These are phyloP conservation scores for Neurospora tetrasperma DNA, from an alignment of 495 filamentous ascomycete genomes.

Conservation along the genomic window DNA sequence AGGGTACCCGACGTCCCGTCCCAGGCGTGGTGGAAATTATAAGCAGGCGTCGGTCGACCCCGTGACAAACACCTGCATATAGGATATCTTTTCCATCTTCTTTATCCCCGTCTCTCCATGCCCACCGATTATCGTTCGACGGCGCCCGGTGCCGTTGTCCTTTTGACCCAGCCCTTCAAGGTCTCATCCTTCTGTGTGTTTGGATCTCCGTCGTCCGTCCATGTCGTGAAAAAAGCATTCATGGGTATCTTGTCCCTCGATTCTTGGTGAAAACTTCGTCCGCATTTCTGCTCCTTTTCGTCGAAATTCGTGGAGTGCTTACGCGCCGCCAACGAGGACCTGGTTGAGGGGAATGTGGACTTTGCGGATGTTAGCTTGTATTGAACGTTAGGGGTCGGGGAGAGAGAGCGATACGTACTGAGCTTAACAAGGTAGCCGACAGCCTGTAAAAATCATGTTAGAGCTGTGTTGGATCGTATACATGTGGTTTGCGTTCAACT, in stretches of 20 bases:
- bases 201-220: not conserved
- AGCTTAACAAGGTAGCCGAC: constrained; percentile 94
- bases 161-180: not conserved
- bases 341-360: constrained; percentile 36
- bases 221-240: not conserved
- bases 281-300: not conserved
- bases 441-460: not conserved
- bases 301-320: constrained; percentile 5
- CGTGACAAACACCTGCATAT: not conserved
- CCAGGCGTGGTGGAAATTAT: not conserved
- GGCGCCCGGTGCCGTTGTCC: not conserved
- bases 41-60: not conserved
- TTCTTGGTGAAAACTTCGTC: not conserved
- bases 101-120: not conserved
- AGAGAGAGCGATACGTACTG: constrained; percentile 38
- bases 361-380: constrained; percentile 1
- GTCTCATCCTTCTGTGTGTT: not conserved
- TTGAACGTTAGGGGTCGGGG: not conserved
- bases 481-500: not conserved
- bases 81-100: not conserved
- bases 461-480: not conserved
- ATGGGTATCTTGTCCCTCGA: not conserved
- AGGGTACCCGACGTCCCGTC: not conserved
- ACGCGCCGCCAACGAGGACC: constrained; percentile 38
- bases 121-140: not conserved